A percentile compares a stretch with the other conserved stretches of the same genome.
Conservation (phyloP, 2,329 filamentous ascomycete species). For the Trichoderma breve region DNA sequence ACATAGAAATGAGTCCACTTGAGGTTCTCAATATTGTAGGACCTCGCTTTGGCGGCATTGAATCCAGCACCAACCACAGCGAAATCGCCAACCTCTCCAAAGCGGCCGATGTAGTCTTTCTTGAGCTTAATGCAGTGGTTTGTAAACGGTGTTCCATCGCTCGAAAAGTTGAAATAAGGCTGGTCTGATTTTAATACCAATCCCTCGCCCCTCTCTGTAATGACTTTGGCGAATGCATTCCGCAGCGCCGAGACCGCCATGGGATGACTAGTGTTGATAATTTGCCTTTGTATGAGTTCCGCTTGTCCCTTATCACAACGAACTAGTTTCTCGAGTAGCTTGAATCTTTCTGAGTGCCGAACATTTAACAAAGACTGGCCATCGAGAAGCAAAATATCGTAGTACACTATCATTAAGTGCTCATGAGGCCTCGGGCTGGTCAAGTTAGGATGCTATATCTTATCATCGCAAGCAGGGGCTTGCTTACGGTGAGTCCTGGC, state of each 20-base stretch:
- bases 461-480: slow-evolving; percentile 28
- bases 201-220: slow-evolving; percentile 69
- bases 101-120: slow-evolving; percentile 74
- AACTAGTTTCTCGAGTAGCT: slow-evolving; percentile 56
- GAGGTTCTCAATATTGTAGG: slow-evolving; percentile 52
- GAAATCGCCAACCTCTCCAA: slow-evolving; percentile 83
- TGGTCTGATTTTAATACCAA: slow-evolving; percentile 77
- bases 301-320: slow-evolving; percentile 57
- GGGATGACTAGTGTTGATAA: slow-evolving; percentile 62
- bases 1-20: slow-evolving; percentile 80
- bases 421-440: slow-evolving; percentile 49
- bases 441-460: background rate
- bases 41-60: slow-evolving; percentile 59
- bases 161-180: slow-evolving; percentile 66
- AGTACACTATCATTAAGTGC: slow-evolving; percentile 62
- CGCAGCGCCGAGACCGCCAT: slow-evolving; percentile 56
- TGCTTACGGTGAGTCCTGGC: slow-evolving; percentile 67
- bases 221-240: slow-evolving; percentile 64
- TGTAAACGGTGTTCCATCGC: slow-evolving; percentile 36
- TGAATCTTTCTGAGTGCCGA: slow-evolving; percentile 59
- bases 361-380: slow-evolving; percentile 49
- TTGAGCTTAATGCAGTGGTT: slow-evolving; percentile 77
- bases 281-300: slow-evolving; percentile 63
- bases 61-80: slow-evolving; percentile 74
- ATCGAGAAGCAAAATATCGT: slow-evolving; percentile 56